Percentiles rank a stretch among this genome's conserved stretches.
phyloP scores from a whole-genome alignment of 495 filamentous ascomycete species.

The Beverwykella pulmonaria region DNA sequence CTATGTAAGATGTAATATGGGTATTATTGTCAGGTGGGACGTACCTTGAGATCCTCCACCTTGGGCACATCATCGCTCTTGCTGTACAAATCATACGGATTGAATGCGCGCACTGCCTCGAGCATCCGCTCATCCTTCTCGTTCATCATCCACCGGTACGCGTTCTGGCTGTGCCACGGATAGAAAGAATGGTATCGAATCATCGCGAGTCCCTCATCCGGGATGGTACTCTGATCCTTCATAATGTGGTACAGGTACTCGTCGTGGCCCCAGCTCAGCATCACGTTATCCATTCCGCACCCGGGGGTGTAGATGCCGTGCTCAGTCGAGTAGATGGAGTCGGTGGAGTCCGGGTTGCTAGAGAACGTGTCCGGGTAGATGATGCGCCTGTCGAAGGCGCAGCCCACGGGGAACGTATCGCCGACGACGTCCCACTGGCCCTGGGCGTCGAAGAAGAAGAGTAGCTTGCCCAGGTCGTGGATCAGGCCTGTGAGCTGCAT shows the following conservation, averaged over 20 bases:
- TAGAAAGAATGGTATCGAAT: constrained; percentile 91
- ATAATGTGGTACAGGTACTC: constrained; percentile 87
- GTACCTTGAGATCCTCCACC: constrained; percentile 70
- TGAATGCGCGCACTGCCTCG: constrained; percentile 80
- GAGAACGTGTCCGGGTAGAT: constrained; percentile 77
- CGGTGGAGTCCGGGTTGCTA: constrained; percentile 66
- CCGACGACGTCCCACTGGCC: constrained; percentile 95
- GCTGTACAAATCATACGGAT: constrained; percentile 88
- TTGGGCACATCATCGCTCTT: constrained; percentile 82
- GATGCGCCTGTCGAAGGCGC: constrained; percentile 72
- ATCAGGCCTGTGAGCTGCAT: constrained; percentile 90
- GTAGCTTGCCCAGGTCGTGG: constrained; percentile 85
- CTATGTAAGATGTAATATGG: no score
- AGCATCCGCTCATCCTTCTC: constrained; percentile 78
- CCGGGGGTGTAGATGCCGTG: constrained; percentile 76
- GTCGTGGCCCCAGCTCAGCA: constrained; percentile 91
- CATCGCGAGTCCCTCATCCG: constrained; percentile 82
- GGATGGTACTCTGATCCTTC: constrained; percentile 75
- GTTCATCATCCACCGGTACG: constrained; percentile 79
- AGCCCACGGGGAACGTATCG: constrained; percentile 91
- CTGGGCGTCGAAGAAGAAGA: constrained; percentile 78
- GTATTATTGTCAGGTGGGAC: no score
- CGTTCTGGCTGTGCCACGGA: constrained; percentile 80
- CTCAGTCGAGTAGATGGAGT: constrained; percentile 69
- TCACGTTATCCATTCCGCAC: constrained; percentile 79